These are phyloP conservation scores for Irpex sp. DNA, from an alignment of 1,284 basidiomycete genomes.

Conservation along the genomic window DNA sequence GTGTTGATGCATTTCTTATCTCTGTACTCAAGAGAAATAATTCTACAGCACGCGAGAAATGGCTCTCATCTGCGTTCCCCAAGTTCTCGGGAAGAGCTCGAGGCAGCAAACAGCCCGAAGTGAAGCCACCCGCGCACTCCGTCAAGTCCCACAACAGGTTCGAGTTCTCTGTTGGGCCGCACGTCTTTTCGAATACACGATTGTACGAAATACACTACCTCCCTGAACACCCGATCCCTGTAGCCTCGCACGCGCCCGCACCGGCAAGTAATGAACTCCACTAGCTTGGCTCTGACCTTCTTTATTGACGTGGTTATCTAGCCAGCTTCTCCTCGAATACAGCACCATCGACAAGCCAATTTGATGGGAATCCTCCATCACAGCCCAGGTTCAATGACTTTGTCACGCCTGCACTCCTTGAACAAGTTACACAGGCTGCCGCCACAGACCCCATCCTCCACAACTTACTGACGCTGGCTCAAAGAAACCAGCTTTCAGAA, in stretches of 20 bases:
- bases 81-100: slow-evolving; percentile 63
- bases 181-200: slow-evolving; percentile 58
- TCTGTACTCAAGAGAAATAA: slow-evolving; percentile 3
- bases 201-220: slow-evolving; percentile 67
- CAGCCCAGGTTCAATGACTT: slow-evolving; percentile 12
- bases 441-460: slow-evolving; percentile 59
- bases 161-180: slow-evolving; percentile 68
- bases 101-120: slow-evolving; percentile 46
- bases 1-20: neutral
- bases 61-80: slow-evolving; percentile 65
- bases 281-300: neutral
- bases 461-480: slow-evolving; percentile 58
- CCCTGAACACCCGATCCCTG: slow-evolving; percentile 14
- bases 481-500: slow-evolving; percentile 50
- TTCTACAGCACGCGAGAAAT: slow-evolving; percentile 58
- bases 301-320: neutral
- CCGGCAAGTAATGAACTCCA: neutral
- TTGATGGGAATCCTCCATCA: neutral
- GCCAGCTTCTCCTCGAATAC: neutral
- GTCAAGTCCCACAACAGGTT: slow-evolving; percentile 61
- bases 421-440: slow-evolving; percentile 63
- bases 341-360: neutral
- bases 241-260: neutral
- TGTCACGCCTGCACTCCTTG: slow-evolving; percentile 53
- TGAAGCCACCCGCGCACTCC: slow-evolving; percentile 58